Conservation (phyloP, 2,329 filamentous ascomycete genomes). For the Epichloe coenophiala region DNA sequence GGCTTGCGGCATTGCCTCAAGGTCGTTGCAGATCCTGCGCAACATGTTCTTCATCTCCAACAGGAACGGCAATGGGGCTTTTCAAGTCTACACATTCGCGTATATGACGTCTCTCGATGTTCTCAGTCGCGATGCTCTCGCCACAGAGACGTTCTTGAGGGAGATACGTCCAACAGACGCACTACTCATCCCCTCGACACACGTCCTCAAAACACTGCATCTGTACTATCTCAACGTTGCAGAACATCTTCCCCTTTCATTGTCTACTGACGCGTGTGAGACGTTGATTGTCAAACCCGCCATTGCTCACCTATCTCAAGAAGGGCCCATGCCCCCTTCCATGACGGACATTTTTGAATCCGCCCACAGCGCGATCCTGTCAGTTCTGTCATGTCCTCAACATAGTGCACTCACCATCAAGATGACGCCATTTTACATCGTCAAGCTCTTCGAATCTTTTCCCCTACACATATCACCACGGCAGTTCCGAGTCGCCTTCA, state of each 20-base stretch:
- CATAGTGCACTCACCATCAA: conserved; percentile 57
- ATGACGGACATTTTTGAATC: conserved; percentile 64
- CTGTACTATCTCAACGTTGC: conserved; percentile 80
- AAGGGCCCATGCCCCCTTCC: conserved; percentile 28
- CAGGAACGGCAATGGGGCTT: conserved; percentile 56
- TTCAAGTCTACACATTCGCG: conserved; percentile 75
- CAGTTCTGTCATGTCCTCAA: conserved; percentile 67
- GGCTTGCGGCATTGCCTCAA: conserved; percentile 54
- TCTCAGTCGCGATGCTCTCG: conserved; percentile 53
- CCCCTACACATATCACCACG: conserved; percentile 64
- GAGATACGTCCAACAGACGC: conserved; percentile 38
- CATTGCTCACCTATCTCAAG: conserved; percentile 52
- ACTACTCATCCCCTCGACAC: conserved; percentile 11
- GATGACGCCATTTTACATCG: conserved; percentile 72
- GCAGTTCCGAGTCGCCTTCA: conserved; percentile 82
- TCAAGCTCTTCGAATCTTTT: conserved; percentile 68
- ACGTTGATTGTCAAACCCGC: conserved; percentile 61
- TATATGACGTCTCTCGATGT: conserved; percentile 74
- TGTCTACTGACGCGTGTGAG: conserved; percentile 56
- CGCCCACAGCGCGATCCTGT: conserved; percentile 69
- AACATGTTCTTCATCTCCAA: conserved; percentile 74
- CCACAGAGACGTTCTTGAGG: conserved; percentile 53
- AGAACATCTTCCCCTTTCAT: conserved; percentile 64
- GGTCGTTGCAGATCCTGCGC: conserved; percentile 59
- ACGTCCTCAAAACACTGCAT: conserved; percentile 58